Conservation (phyloP, 176 grass and related monocot species). For the Echinochloa phyllopogon region DNA sequence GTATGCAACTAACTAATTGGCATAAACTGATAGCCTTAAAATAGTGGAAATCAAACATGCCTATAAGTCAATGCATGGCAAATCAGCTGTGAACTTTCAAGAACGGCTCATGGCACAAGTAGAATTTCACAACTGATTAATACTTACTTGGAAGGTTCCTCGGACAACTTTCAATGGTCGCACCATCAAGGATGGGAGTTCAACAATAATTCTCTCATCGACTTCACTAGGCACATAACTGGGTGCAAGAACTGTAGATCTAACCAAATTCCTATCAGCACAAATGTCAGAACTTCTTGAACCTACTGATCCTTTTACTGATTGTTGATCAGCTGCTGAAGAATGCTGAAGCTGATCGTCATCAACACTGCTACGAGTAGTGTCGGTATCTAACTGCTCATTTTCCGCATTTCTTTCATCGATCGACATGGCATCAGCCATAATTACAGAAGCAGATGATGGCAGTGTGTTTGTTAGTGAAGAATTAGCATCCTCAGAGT, state of each 20-base stretch:
- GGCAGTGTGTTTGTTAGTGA: conserved; percentile 61
- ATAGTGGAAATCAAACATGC: conserved; percentile 1
- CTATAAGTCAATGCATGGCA: conserved; percentile 19
- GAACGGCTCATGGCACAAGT: conserved; percentile 7
- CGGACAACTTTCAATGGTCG: conserved; percentile 89
- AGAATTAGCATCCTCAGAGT: conserved; percentile 51
- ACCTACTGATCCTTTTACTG: conserved; percentile 64
- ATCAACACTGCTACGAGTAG: conserved; percentile 48
- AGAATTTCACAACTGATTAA: conserved; percentile 17
- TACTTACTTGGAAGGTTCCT: conserved; percentile 94
- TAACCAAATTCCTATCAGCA: conserved; percentile 76
- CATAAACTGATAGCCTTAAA: conserved; percentile 9
- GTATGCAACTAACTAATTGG: conserved; percentile 5
- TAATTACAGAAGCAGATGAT: conserved; percentile 77
- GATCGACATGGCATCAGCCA: conserved; percentile 80
- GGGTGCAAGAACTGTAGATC: conserved; percentile 69
- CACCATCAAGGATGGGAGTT: conserved; percentile 93
- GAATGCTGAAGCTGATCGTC: conserved; percentile 67
- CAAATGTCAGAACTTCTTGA: conserved; percentile 69
- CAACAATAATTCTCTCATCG: conserved; percentile 93
- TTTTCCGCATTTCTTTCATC: conserved; percentile 86
- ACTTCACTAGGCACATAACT: conserved; percentile 83
- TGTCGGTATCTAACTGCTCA: conserved; percentile 73
- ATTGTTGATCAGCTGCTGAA: conserved; percentile 61
- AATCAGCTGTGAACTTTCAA: conserved; percentile 4